phyloP scores from a whole-genome alignment of 2,329 filamentous ascomycete species.

The Aspergillus thermomutatus region DNA sequence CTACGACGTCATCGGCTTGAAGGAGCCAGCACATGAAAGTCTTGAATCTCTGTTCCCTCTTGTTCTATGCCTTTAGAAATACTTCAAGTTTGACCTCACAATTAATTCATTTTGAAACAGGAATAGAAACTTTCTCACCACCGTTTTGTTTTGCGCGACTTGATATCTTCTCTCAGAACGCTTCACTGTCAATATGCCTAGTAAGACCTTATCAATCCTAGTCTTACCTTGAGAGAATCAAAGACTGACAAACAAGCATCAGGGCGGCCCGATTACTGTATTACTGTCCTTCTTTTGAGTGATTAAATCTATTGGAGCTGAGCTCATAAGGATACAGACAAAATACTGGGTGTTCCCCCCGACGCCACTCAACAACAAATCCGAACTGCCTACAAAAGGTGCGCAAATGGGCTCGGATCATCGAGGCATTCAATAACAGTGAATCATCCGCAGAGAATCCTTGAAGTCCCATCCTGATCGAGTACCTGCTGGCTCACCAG shows the following conservation, averaged over 20 bases:
- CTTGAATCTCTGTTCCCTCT: background rate
- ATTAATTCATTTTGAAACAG: background rate
- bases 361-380: constrained; percentile 78
- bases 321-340: constrained; percentile 51
- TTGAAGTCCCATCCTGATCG: constrained; percentile 93
- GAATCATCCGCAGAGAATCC: constrained; percentile 60
- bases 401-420: constrained; percentile 3
- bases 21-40: background rate
- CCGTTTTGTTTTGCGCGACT: background rate
- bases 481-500: constrained; percentile 76
- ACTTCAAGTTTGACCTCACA: background rate
- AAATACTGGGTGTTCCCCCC: constrained; percentile 68
- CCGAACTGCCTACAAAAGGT: constrained; percentile 93
- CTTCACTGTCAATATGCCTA: constrained; percentile 16
- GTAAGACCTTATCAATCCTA: constrained; percentile 13
- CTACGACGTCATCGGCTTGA: background rate
- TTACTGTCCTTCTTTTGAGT: constrained; percentile 2
- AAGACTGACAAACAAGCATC: background rate
- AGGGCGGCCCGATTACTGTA: constrained; percentile 42
- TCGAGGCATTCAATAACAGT: constrained; percentile 9
- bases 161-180: background rate
- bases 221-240: constrained; percentile 1
- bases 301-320: background rate
- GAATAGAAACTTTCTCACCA: background rate
- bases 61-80: background rate